These are phyloP conservation scores for Torulaspora maleeae DNA, from an alignment of 805 yeast species.

Conservation along the genomic window DNA sequence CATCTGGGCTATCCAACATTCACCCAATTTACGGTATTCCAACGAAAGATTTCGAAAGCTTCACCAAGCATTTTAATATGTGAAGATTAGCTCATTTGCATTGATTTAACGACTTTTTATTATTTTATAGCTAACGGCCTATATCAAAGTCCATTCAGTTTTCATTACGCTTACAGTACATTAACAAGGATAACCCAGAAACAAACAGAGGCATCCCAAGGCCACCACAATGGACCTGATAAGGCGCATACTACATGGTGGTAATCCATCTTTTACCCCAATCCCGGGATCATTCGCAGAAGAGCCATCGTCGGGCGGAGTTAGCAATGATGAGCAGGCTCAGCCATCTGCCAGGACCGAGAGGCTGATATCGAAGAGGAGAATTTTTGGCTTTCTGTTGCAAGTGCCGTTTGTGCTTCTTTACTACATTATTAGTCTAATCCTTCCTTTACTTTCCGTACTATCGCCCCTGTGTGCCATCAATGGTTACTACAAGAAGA, in stretches of 20 bases:
- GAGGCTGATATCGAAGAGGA: constrained; percentile 5
- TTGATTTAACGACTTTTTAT: not conserved
- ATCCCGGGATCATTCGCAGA: constrained; percentile 12
- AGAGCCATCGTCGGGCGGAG: constrained; percentile 1
- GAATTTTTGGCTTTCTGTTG: constrained; percentile 8
- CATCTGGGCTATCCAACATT: constrained; percentile 28
- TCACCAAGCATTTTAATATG: constrained; percentile 24
- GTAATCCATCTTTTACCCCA: constrained; percentile 17
- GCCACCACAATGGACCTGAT: constrained; percentile 15
- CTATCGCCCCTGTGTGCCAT: constrained; percentile 25
- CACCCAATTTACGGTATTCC: constrained; percentile 64
- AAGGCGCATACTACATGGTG: constrained; percentile 16
- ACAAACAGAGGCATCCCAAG: not conserved
- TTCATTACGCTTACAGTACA: not conserved
- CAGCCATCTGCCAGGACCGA: constrained; percentile 1
- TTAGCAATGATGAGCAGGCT: constrained; percentile 3
- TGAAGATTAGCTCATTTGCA: not conserved
- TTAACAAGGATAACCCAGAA: not conserved
- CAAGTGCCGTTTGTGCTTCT: constrained; percentile 18
- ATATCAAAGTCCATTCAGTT: not conserved
- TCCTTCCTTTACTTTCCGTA: constrained; percentile 10
- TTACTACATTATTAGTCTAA: constrained; percentile 16
- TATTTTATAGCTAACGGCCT: not conserved
- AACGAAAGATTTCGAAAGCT: constrained; percentile 36
- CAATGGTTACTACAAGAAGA: constrained; percentile 23